phyloP scores from a whole-genome alignment of 441 rosid genomes.

The Erysimum pusillum region DNA sequence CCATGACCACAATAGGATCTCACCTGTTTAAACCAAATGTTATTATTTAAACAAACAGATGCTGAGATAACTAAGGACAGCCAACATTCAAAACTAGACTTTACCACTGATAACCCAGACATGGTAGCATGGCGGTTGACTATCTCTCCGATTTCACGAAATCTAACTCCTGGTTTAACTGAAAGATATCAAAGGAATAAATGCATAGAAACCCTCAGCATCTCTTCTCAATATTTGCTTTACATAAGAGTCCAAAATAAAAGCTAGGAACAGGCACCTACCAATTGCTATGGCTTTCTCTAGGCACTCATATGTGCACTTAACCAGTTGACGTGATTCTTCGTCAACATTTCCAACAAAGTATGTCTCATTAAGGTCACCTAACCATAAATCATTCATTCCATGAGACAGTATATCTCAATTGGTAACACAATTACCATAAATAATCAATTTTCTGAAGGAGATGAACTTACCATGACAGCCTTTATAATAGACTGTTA shows the following conservation, averaged over 20 bases:
- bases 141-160: conserved; percentile 93
- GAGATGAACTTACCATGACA: conserved; percentile 74
- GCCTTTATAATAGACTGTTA: conserved; percentile 86
- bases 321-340: conserved; percentile 81
- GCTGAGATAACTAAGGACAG: not conserved
- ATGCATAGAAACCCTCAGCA: conserved; percentile 19
- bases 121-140: conserved; percentile 88
- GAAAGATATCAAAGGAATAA: conserved; percentile 22
- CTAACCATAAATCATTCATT: conserved; percentile 51
- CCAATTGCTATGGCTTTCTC: conserved; percentile 92
- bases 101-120: conserved; percentile 98
- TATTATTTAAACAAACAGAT: conserved; percentile 3
- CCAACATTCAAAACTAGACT: conserved; percentile 3
- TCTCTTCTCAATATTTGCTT: not conserved
- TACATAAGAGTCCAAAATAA: conserved; percentile 10
- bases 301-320: conserved; percentile 88
- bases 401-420: conserved; percentile 29
- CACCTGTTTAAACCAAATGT: conserved; percentile 62
- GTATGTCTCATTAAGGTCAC: conserved; percentile 95
- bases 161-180: conserved; percentile 95
- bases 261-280: conserved; percentile 41
- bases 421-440: not conserved
- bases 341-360: conserved; percentile 96
- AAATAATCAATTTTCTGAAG: not conserved
- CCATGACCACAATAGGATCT: conserved; percentile 96